Percentiles rank a stretch among this genome's conserved stretches.
Conservation (phyloP, 106 monocot species). For the Apostasia ramifera region DNA sequence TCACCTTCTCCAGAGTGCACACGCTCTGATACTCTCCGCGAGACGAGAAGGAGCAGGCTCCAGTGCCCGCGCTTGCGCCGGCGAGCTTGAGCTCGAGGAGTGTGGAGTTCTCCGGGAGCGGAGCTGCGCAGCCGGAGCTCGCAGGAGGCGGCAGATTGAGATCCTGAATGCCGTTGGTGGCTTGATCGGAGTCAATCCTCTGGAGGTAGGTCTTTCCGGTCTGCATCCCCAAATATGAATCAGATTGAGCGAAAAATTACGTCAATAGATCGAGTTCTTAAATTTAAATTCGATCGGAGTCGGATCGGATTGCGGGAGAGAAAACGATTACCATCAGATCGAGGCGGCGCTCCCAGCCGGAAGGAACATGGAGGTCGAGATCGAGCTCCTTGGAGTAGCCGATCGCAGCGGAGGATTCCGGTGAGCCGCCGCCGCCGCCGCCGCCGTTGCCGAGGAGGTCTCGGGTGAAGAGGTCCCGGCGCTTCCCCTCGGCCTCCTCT, state of each 20-base stretch:
- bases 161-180: constrained; percentile 19
- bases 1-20: constrained; percentile 14
- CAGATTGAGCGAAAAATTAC: not conserved
- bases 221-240: constrained; percentile 1
- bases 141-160: constrained; percentile 38
- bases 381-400: constrained; percentile 21
- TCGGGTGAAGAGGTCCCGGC: constrained; percentile 13
- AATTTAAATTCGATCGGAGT: not conserved
- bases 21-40: constrained; percentile 51
- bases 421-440: not conserved
- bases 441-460: constrained; percentile 26
- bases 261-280: not conserved
- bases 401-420: not conserved
- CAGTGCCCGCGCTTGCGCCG: not conserved
- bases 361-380: constrained; percentile 18
- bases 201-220: constrained; percentile 27
- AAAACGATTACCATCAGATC: constrained; percentile 13
- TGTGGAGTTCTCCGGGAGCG: constrained; percentile 1
- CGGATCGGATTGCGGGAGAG: not conserved
- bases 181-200: constrained; percentile 7
- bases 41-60: not conserved
- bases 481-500: constrained; percentile 1
- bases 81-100: constrained; percentile 29
- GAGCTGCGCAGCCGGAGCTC: not conserved
- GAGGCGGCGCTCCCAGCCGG: constrained; percentile 16